Evolutionary conservation across 2,329 filamentous ascomycete species (phyloP), one percentile per base, ranked within the genome.

Genomic region (Fusarium sp.): DNA sequence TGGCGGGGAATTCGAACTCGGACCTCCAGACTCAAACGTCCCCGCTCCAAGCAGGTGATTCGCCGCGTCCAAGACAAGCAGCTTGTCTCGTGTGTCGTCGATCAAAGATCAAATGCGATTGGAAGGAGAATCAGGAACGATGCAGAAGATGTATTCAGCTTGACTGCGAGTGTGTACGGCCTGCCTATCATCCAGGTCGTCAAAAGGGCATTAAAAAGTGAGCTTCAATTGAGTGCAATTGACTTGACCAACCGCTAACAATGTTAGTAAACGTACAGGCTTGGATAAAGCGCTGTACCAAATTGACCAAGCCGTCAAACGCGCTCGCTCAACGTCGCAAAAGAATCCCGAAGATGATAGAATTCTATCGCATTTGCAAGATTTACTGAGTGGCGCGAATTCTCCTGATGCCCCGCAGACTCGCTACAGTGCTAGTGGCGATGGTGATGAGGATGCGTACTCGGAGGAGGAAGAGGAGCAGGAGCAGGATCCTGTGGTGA

Each of bases 181-280:
- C 86, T n/a, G 87, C 87, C n/a, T 92, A 92, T 75, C 90, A 92
- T 66, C 86, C 92, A 6, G 91, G 91, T 10, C 84, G 91, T 51
- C 90, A 92, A 75, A 93, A 93, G 75, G 91, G 91, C 23, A 90
- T 93, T 64, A 93, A 93, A 78, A 93, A 93, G 91, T 91, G 79
- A 79, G 83, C 71, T 42, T 5, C n/a, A 23, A 23, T 20, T 16
- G 6, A 9, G 1, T 11, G 9, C 7, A n/a, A n/a, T 42, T 12
- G 5, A 16, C n/a, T 16, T 18, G 32, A 37, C 34, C 12, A 32
- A 50, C 64, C 70, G 59, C 25, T 60, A 28, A 53, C 23, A 42
- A 18, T 53, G 37, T 30, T 67, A 93, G 91, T 78, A 93, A 93
- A 78, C 88, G 91, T 42, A 90, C 89, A 18, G 91, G 91, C 1